These are phyloP conservation scores for Helichrysum umbraculigerum DNA, from an alignment of 129 eudicot genomes.

Conservation along the genomic window DNA sequence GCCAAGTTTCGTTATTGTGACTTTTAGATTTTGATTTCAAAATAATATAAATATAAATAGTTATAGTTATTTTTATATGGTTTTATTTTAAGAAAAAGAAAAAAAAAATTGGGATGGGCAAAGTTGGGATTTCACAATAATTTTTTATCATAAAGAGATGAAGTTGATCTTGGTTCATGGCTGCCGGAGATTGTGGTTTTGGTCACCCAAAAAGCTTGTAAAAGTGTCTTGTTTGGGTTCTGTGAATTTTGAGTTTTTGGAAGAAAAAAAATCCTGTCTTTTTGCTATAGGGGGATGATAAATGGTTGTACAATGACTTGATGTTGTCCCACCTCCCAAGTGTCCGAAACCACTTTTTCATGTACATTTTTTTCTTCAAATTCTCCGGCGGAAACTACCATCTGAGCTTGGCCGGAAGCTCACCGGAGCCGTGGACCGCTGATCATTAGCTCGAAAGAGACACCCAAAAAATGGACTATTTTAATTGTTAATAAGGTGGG, in stretches of 20 bases:
- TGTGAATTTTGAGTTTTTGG: not conserved
- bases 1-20: constrained; percentile 29
- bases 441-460: not conserved
- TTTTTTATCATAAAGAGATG: not conserved
- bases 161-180: constrained; percentile 21
- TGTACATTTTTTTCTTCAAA: not conserved
- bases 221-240: not conserved
- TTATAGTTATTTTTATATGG: not conserved
- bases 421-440: not conserved
- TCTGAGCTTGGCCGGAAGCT: constrained; percentile 5
- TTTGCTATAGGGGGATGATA: constrained; percentile 1
- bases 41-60: not conserved
- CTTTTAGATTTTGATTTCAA: constrained; percentile 15
- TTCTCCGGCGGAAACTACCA: not conserved
- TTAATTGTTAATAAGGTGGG: not conserved
- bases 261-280: not conserved
- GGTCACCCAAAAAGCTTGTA: constrained; percentile 4
- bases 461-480: not conserved
- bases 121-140: constrained; percentile 11
- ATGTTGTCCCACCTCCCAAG: not conserved
- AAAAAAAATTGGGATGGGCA: not conserved
- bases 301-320: constrained; percentile 10
- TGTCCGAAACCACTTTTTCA: not conserved
- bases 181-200: not conserved
- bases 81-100: not conserved